These are phyloP conservation scores for Discostella stelligeroides DNA, from an alignment of 108 stramenopile species.

Conservation along the genomic window DNA sequence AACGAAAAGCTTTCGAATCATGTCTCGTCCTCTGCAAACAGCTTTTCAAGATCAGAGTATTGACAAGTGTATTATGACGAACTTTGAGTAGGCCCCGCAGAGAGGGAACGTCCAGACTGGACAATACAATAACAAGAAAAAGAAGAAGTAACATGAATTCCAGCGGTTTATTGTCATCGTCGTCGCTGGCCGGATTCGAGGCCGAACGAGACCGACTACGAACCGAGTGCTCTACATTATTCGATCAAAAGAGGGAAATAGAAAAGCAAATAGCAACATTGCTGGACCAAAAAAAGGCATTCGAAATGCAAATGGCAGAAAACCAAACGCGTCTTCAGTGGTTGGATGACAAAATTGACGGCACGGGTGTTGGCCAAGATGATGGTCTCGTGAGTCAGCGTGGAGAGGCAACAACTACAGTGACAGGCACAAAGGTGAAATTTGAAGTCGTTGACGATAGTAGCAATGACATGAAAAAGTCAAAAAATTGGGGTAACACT, in stretches of 20 bases:
- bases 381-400: background rate
- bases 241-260: background rate
- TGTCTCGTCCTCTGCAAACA: no score
- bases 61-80: no score
- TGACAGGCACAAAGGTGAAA: background rate
- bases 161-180: no score
- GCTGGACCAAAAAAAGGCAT: conserved; percentile 37
- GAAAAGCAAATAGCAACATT: conserved; percentile 19
- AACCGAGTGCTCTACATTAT: conserved; percentile 4
- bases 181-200: conserved; percentile 6
- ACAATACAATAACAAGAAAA: no score
- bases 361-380: conserved; percentile 41
- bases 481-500: background rate
- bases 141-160: no score
- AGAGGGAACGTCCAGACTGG: no score
- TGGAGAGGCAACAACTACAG: background rate
- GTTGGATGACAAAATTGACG: conserved; percentile 69
- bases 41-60: no score
- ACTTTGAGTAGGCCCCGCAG: no score
- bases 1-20: no score
- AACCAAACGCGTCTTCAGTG: conserved; percentile 52
- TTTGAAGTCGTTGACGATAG: conserved; percentile 9
- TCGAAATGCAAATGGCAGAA: conserved; percentile 49
- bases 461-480: background rate
- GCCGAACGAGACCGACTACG: conserved; percentile 24